A percentile compares a stretch with the other conserved stretches of the same genome.
Evolutionary conservation across 805 yeast species (phyloP).

Genomic region (Jamesozyma lodderae): DNA sequence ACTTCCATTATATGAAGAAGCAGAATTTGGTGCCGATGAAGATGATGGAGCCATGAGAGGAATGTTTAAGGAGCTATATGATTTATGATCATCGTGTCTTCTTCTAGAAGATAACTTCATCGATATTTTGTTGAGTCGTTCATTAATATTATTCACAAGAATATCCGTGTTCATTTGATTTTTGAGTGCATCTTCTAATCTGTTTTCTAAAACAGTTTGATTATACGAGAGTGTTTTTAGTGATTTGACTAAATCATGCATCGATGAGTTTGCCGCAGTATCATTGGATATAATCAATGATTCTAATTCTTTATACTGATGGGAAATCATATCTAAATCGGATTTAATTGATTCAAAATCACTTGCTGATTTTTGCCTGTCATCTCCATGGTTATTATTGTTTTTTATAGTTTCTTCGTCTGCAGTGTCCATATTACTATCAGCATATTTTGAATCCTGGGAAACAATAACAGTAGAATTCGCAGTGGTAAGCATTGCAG

Average conservation of each 20-base stretch:
- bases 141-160: slow-evolving; percentile 24
- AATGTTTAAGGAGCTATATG: background rate
- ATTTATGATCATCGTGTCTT: background rate
- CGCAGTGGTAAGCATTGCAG: background rate
- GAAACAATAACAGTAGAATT: too few relatives aligned
- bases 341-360: slow-evolving; percentile 4
- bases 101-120: background rate
- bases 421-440: background rate
- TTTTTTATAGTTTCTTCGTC: background rate
- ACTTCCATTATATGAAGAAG: too few relatives aligned
- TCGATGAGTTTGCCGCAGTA: slow-evolving; percentile 11
- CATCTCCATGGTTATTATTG: background rate
- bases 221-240: slow-evolving; percentile 26
- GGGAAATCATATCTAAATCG: slow-evolving; percentile 8
- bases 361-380: background rate
- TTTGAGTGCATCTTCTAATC: slow-evolving; percentile 28
- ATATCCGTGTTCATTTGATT: slow-evolving; percentile 31
- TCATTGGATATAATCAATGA: slow-evolving; percentile 13
- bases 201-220: slow-evolving; percentile 30
- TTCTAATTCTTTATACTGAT: slow-evolving; percentile 14
- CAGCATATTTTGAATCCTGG: background rate
- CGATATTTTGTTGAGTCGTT: slow-evolving; percentile 12
- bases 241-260: slow-evolving; percentile 20
- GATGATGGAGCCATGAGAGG: background rate
- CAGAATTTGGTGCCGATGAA: background rate